Evolutionary conservation across 306 rosid genomes (phyloP).

Genomic region (Nissolia schottii): DNA sequence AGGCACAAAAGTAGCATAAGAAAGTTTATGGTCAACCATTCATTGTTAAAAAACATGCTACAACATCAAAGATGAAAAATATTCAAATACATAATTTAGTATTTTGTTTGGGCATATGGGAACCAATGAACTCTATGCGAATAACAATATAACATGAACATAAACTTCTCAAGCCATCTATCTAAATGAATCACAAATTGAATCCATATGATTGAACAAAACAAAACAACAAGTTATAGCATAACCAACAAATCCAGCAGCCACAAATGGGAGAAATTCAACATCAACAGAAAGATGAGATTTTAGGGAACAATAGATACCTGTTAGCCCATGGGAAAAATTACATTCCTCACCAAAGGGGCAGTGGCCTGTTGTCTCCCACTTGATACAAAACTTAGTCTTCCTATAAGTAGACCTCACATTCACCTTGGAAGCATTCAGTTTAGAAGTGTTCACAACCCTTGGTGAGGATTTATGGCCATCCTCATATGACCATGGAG

Average conservation of each 20-base stretch:
- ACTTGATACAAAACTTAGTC: constrained; percentile 77
- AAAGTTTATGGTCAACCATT: background rate
- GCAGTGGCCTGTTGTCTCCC: constrained; percentile 73
- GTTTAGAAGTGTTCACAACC: constrained; percentile 21
- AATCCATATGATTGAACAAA: background rate
- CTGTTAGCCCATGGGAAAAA: constrained; percentile 92
- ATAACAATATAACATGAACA: background rate
- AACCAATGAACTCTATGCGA: background rate
- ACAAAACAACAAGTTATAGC: background rate
- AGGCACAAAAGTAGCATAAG: background rate
- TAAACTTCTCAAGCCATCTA: background rate
- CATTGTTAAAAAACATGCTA: no score
- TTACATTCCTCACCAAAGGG: constrained; percentile 75
- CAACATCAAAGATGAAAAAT: background rate
- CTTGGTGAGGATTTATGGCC: constrained; percentile 33
- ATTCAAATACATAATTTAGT: background rate
- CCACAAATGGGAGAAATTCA: background rate
- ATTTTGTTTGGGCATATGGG: background rate
- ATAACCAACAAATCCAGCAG: background rate
- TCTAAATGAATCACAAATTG: background rate
- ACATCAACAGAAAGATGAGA: background rate
- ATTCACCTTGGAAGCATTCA: constrained; percentile 32
- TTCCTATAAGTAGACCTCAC: constrained; percentile 58
- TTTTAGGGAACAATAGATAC: constrained; percentile 34
- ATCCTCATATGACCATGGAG: constrained; percentile 38